These are phyloP conservation scores for Metschnikowia lochheadii DNA, from an alignment of 805 yeast species.

Conservation along the genomic window DNA sequence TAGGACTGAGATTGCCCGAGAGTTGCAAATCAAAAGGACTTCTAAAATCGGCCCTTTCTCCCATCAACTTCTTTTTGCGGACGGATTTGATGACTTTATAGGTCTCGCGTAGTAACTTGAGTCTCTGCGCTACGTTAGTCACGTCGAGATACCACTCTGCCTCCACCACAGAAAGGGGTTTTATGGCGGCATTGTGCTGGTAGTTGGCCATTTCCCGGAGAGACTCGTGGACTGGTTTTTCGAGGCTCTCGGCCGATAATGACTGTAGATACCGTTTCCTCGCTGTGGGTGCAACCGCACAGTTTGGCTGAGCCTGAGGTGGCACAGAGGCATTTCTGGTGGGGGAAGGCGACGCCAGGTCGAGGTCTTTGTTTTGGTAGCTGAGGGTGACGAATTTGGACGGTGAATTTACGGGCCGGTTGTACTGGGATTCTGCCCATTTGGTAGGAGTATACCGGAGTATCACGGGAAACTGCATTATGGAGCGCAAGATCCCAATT, in stretches of 20 bases:
- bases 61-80: slow-evolving; percentile 17
- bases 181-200: background rate
- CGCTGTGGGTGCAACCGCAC: slow-evolving; percentile 5
- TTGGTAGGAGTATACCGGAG: slow-evolving; percentile 15
- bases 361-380: slow-evolving; percentile 2
- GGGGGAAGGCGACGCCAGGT: slow-evolving; percentile 2
- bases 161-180: slow-evolving; percentile 6
- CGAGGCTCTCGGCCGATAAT: slow-evolving; percentile 8
- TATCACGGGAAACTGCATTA: slow-evolving; percentile 6
- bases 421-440: slow-evolving; percentile 12
- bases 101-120: slow-evolving; percentile 17
- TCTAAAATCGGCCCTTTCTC: slow-evolving; percentile 17
- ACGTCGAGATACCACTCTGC: slow-evolving; percentile 15
- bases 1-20: slow-evolving; percentile 13
- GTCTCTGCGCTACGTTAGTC: slow-evolving; percentile 17
- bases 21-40: slow-evolving; percentile 8
- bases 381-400: slow-evolving; percentile 9
- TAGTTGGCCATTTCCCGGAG: slow-evolving; percentile 10
- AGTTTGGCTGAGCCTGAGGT: background rate
- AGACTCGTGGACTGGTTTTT: slow-evolving; percentile 13
- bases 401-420: slow-evolving; percentile 3
- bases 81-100: slow-evolving; percentile 18
- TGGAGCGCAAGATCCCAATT: background rate
- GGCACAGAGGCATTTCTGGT: background rate
- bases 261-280: slow-evolving; percentile 7